Evolutionary conservation across 441 rosid species (phyloP).

Genomic region (Euphorbia corollata): DNA sequence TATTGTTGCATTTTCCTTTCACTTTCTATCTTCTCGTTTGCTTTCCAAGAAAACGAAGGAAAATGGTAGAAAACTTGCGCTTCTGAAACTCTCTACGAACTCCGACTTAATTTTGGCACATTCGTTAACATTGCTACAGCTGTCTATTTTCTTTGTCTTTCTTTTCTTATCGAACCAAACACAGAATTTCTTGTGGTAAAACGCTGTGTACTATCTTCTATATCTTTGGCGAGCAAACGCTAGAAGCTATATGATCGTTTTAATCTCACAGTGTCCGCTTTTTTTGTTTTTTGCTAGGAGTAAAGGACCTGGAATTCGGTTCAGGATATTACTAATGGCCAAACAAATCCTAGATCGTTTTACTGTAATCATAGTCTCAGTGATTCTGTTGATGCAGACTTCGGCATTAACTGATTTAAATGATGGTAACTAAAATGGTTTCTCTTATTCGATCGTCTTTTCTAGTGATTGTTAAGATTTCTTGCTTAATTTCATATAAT

Average conservation of each 20-base stretch:
- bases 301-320: constrained; percentile 7
- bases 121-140: neutral
- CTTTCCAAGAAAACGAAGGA: constrained; percentile 24
- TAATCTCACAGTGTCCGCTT: neutral
- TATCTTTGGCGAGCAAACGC: neutral
- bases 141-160: neutral
- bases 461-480: neutral
- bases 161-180: constrained; percentile 25
- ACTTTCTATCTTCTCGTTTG: constrained; percentile 3
- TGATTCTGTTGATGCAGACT: constrained; percentile 33
- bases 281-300: constrained; percentile 23
- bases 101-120: neutral
- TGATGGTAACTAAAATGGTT: constrained; percentile 43
- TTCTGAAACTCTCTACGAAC: constrained; percentile 1
- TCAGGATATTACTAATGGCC: constrained; percentile 25
- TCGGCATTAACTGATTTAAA: constrained; percentile 50
- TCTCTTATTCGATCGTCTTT: neutral
- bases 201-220: neutral
- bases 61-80: constrained; percentile 18
- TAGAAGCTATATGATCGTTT: neutral
- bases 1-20: constrained; percentile 5
- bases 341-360: constrained; percentile 18
- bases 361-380: constrained; percentile 27
- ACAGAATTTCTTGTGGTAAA: constrained; percentile 1
- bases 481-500: neutral